Percentiles rank a stretch among this genome's conserved stretches.
Conservation (phyloP, 768 basidiomycete species). For the Saitozyma podzolica region DNA sequence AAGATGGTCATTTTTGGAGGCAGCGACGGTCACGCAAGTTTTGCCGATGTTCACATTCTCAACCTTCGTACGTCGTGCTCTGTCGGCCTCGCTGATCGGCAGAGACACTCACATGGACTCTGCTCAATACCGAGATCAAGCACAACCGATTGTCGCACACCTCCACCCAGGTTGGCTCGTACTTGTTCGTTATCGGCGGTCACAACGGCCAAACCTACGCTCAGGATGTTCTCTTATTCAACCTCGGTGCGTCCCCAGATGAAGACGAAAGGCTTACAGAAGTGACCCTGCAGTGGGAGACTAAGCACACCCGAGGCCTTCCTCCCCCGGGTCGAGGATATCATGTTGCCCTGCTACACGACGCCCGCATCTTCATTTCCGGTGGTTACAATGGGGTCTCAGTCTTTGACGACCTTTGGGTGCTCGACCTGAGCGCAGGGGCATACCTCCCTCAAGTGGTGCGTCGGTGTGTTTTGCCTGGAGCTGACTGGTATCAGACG, state of each 20-base stretch:
- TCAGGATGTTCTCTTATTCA: conserved; percentile 74
- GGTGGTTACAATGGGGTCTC: conserved; percentile 67
- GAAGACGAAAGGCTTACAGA: neutral
- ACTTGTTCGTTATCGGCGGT: conserved; percentile 84
- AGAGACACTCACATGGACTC: conserved; percentile 52
- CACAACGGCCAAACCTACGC: conserved; percentile 76
- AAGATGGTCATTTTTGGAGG: conserved; percentile 88
- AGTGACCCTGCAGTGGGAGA: conserved; percentile 85
- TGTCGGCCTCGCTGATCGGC: conserved; percentile 2
- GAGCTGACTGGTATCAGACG: conserved; percentile 1
- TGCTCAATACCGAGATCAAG: conserved; percentile 50
- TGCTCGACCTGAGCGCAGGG: conserved; percentile 79
- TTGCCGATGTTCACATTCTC: conserved; percentile 82
- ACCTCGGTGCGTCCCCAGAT: conserved; percentile 63
- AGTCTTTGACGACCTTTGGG: conserved; percentile 80
- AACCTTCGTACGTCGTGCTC: conserved; percentile 67
- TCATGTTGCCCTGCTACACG: conserved; percentile 76
- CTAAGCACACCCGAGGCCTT: conserved; percentile 66
- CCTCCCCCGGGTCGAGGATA: conserved; percentile 77
- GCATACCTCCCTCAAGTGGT: conserved; percentile 90
- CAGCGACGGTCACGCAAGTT: conserved; percentile 84
- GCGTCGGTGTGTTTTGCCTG: conserved; percentile 47
- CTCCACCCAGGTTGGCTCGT: conserved; percentile 86
- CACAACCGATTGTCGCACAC: conserved; percentile 75
- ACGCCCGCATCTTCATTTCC: conserved; percentile 79